A percentile compares a stretch with the other conserved stretches of the same genome.
These are phyloP conservation scores for Sclerotinia borealis DNA, from an alignment of 2,329 filamentous ascomycete species.

Conservation along the genomic window DNA sequence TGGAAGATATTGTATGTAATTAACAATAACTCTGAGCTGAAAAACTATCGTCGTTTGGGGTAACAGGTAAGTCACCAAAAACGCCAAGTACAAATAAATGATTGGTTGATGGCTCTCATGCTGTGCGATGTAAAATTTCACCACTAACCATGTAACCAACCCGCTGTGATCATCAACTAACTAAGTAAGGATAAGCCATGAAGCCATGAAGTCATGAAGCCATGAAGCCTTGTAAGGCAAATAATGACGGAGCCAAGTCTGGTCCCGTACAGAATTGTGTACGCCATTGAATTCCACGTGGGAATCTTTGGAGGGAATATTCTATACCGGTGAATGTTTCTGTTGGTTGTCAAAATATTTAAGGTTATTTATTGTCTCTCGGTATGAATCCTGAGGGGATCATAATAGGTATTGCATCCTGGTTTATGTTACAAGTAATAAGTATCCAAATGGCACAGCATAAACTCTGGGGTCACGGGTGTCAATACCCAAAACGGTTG, in stretches of 20 bases:
- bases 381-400: background rate
- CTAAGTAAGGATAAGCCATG: background rate
- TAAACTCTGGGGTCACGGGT: background rate
- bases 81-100: background rate
- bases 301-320: no score
- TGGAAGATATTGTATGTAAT: no score
- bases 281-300: conserved; percentile 1
- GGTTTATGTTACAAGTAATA: background rate
- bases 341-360: no score
- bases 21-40: no score
- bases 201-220: no score
- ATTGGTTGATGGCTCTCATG: background rate
- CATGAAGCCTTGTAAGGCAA: background rate
- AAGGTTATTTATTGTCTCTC: background rate
- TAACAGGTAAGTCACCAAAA: background rate
- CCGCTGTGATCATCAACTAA: background rate
- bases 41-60: background rate
- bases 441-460: background rate
- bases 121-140: background rate
- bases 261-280: no score
- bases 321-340: no score
- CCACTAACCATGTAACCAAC: background rate
- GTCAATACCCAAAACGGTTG: background rate
- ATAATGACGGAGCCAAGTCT: background rate
- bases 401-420: no score